These are phyloP conservation scores for Leccinum fibrillosum DNA, from an alignment of 768 basidiomycete species.

Conservation along the genomic window DNA sequence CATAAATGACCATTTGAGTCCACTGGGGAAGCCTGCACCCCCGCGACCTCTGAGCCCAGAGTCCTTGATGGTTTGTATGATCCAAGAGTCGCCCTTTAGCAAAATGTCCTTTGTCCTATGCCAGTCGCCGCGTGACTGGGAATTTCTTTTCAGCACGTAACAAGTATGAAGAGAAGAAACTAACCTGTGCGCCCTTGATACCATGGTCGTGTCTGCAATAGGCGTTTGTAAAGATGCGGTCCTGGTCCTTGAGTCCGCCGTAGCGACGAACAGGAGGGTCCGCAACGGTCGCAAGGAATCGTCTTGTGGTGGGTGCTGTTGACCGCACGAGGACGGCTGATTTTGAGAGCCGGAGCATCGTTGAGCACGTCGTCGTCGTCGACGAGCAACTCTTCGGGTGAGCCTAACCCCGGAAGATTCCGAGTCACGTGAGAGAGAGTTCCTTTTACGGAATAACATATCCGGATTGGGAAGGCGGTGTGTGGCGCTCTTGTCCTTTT, in stretches of 20 bases:
- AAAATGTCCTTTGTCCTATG: slow-evolving; percentile 96
- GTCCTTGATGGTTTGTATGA: slow-evolving; percentile 94
- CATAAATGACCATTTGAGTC: slow-evolving; percentile 98
- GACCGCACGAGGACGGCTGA: slow-evolving; percentile 19
- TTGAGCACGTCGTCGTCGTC: slow-evolving; percentile 13
- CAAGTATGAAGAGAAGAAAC: not conserved
- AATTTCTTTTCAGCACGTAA: not conserved
- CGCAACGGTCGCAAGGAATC: slow-evolving; percentile 64
- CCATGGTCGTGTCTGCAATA: slow-evolving; percentile 89
- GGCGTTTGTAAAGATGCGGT: slow-evolving; percentile 90
- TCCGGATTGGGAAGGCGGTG: slow-evolving; percentile 2
- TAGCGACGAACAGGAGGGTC: slow-evolving; percentile 88
- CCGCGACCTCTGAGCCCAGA: slow-evolving; percentile 94
- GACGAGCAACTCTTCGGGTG: not conserved
- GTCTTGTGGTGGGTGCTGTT: slow-evolving; percentile 8
- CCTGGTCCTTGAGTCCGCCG: slow-evolving; percentile 93
- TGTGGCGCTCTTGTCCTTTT: slow-evolving; percentile 16
- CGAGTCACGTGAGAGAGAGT: slow-evolving; percentile 14
- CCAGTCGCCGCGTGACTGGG: slow-evolving; percentile 92
- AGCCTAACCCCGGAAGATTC: slow-evolving; percentile 14
- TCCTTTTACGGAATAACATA: slow-evolving; percentile 29
- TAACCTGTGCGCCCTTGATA: slow-evolving; percentile 86
- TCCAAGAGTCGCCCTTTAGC: slow-evolving; percentile 94
- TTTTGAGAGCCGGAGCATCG: slow-evolving; percentile 30
- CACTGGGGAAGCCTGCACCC: slow-evolving; percentile 95